Base-by-base conservation (phyloP, 1,139 yeast species). In the Protomyces inouyei region DNA sequence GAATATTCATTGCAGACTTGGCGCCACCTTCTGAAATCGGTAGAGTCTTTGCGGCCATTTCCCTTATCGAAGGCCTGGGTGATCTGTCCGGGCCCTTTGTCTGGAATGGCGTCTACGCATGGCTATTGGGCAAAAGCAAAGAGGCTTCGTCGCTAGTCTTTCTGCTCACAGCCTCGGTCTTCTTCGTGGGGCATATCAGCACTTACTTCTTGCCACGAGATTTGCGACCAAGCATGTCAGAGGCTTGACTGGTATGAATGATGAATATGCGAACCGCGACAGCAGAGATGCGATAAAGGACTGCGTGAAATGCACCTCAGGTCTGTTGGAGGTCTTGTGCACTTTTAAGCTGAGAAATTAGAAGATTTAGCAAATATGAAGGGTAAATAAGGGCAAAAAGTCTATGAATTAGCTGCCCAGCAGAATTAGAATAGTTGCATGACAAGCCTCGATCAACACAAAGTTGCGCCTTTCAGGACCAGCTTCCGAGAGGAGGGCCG, bases 401-500 rank as follows among this genome's bases (percentile, higher is more conserved):
- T 21, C 23, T 21, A 21, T 21, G 23, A 21, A 2, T 21, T 21
- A 21, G 23, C 23, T 21, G 23, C 23, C 23, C 23, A 21, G 23
- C 23, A 21, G 23, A 21, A 21, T 21, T 21, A 21, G 23, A 21
- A 2, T 21, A 6, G 32, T 28, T 5, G 32, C 5, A 28, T 28
- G 32, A 5, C 32, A 28, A 28, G 32, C 32, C 8, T 28, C 32
- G 8, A 28, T 5, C 32, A 28, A 28, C 32, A 5, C 5, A 28
- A 5, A 4, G 32, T 28, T 28, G 32, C 32, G 32, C 5, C 32
- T 6, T 28, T 18, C 25, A 43, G 18, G 3, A 21, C 48, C 48
- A 43, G 48, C 48, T 43, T 18, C 48, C 48, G 12, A 10, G 25
- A 23, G 51, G 21, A 2, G 78, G 78, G 8, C 81, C 81, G 68